Base-by-base conservation (phyloP, 2,329 filamentous ascomycete species). In the Onygenales sp. region DNA sequence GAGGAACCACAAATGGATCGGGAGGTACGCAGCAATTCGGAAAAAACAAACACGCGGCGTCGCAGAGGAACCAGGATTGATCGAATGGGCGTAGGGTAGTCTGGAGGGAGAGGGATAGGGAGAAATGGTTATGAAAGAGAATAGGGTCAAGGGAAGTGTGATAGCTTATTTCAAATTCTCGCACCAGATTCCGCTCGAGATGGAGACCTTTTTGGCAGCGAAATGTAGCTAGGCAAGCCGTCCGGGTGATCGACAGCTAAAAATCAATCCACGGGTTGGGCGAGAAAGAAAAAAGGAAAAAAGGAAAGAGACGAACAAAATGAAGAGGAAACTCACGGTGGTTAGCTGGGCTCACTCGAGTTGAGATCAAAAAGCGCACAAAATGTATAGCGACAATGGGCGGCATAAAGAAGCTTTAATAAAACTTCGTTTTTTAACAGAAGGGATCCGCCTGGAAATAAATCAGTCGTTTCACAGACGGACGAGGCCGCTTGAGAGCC, bases 361-460 rank as follows among this genome's bases (percentile, higher is more conserved):
- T 48, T 49, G 17, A 40, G 39, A 39, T 27, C 34, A 52, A 54
- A 53, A 49, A 54, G 54, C 46, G 17, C 32, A 49, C 54, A 57
- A 27, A 52, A 36, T 43, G 33, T 52, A 52, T 52, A 52, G 37
- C 27, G 13, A 52, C 27, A 45, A 31, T 17, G 42, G 37, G 49
- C 39, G 49, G 43, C 42, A 45, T 49, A 52, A 52, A 46, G 49
- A 52, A 52, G 49, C 49, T 52, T 52, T 52, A 52, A 52, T 52
- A 52, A 52, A 57, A 54, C 57, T 61, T 61, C 54, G 42, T 48
- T 59, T 61, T 27, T 59, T 53, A 54, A 61, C 56, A 43, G 42
- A 14, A 52, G 17, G 13, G 14, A 39, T 51, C 42, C 49, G n/a
- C 21, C 14, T 21, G 14, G 40, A 33, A 37, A 45, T 52, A 21